Evolutionary conservation across 495 filamentous ascomycete species (phyloP), one percentile per base, ranked within the genome.

Genomic region (Penicillium lagena): DNA sequence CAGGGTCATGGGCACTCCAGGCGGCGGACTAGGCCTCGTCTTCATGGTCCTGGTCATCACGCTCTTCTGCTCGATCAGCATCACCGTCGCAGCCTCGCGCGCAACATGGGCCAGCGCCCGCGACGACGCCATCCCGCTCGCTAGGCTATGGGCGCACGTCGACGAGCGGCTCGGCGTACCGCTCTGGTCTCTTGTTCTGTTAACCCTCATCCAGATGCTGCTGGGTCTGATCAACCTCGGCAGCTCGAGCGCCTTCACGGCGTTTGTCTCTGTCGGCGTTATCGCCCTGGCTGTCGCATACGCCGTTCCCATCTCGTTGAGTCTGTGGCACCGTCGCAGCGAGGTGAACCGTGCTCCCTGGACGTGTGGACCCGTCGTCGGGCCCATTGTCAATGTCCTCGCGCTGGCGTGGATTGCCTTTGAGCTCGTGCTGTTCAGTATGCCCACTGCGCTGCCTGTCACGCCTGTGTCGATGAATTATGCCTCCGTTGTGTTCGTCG

Each of bases 221-320:
- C 60, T 85, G 1, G 78, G 77, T 0, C 58, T 83, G n/a, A 83
- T 85, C 55, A 81, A 81, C 47, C 71, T 86, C n/a, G 79, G 79
- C 13, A 77, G 71, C 12, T 54, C 63, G 7, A 71, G 70, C 8
- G 80, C 80, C 7, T 80, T 84, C 61, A 82, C 77, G 38, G 79
- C 78, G 9, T 84, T 85, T 51, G 78, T 76, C 12, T 80, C 78
- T 8, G 77, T 82, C 2, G 80, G 78, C 10, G 78, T 82, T 37
- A 81, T 83, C 31, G 73, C 67, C 9, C 60, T 83, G 39, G 79
- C 78, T 0, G 60, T 74, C 27, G 72, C 75, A 14, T 85, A 85
- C 48, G 76, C 68, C 4, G 67, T 72, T 4, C 81, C 81, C 1
- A 83, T 84, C 42, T 58, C 65, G 9, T 57, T 80, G 30, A 80